Conservation (phyloP, 1,284 basidiomycete species). For the Tilletia indica region DNA sequence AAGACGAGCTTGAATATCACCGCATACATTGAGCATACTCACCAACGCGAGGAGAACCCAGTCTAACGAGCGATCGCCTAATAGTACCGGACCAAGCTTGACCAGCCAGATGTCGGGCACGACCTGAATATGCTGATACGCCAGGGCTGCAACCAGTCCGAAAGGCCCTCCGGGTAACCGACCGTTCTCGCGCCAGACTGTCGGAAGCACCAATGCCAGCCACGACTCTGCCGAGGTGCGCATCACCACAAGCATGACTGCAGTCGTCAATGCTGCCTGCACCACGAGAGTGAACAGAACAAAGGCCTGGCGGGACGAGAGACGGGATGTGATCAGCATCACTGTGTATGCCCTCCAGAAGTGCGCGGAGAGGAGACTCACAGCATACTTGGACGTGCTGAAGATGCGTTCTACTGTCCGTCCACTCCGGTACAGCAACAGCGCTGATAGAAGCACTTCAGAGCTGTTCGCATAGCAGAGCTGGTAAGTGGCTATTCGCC, state of each 20-base stretch:
- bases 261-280: constrained; percentile 1
- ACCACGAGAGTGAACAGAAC: not conserved
- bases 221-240: not conserved
- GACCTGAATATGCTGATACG: not conserved
- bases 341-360: too few relatives aligned
- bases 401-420: constrained; percentile 11
- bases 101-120: constrained; percentile 12
- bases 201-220: not conserved
- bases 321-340: too few relatives aligned
- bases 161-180: constrained; percentile 7
- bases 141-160: not conserved
- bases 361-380: not conserved
- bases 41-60: constrained; percentile 5
- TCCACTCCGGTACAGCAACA: constrained; percentile 2
- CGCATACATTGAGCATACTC: not conserved
- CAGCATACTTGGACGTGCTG: constrained; percentile 9
- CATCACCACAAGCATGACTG: not conserved
- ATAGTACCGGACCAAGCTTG: not conserved
- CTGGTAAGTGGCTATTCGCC: constrained; percentile 6
- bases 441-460: constrained; percentile 4
- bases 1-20: too few relatives aligned
- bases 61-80: constrained; percentile 8
- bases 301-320: not conserved
- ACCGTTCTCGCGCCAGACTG: not conserved
- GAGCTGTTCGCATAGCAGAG: constrained; percentile 11